Evolutionary conservation across 257 asterid species (phyloP).

Genomic region (Fraxinus quadrangulata): DNA sequence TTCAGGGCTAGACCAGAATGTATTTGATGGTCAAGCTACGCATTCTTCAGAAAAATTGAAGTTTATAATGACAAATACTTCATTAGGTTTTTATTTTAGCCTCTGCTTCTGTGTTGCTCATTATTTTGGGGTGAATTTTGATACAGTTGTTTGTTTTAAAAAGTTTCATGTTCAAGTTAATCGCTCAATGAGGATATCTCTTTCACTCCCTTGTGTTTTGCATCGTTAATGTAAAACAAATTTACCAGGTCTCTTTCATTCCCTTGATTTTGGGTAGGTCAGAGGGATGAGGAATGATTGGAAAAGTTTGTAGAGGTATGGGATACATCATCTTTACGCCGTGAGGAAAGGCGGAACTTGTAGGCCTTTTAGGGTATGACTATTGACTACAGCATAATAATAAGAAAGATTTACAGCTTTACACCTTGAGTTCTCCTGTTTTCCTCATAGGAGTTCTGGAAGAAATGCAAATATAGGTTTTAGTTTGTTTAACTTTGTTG

Average conservation of each 20-base stretch:
- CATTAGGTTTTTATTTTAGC: background rate
- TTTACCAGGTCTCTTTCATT: too few species aligned
- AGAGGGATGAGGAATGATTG: background rate
- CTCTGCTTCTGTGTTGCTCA: background rate
- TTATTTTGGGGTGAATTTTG: background rate
- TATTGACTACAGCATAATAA: background rate
- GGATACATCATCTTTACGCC: too few species aligned
- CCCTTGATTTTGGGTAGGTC: background rate
- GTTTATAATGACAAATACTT: background rate
- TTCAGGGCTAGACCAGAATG: background rate
- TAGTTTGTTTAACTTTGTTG: background rate
- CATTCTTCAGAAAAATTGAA: conserved; percentile 6
- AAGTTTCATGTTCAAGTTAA: background rate
- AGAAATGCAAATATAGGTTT: background rate
- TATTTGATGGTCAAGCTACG: background rate
- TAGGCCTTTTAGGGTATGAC: background rate
- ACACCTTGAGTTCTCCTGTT: background rate
- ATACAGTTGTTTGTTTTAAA: background rate
- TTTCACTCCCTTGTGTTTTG: background rate
- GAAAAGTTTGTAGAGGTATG: background rate
- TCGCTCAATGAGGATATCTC: background rate
- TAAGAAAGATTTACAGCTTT: too few species aligned
- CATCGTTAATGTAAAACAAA: too few species aligned
- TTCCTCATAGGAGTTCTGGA: background rate
- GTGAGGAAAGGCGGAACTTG: too few species aligned